phyloP scores from a whole-genome alignment of 208 protist species.

The Leishmania major region DNA sequence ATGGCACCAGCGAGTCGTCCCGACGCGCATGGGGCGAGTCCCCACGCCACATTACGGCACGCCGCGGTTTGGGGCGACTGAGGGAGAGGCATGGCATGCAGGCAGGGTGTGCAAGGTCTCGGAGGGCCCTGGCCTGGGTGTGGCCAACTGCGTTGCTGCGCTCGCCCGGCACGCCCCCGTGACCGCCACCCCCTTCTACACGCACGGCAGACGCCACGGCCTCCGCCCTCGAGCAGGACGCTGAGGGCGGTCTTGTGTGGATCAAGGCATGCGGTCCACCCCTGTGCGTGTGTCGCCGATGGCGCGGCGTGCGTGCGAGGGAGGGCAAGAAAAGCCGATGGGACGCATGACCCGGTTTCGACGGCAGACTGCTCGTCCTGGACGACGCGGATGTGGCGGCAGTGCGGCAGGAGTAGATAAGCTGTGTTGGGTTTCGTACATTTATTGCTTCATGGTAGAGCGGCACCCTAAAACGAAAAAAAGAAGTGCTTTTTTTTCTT shows the following conservation, averaged over 20 bases:
- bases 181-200: too few relatives aligned
- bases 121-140: neutral
- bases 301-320: neutral
- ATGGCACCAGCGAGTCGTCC: neutral
- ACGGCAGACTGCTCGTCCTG: neutral
- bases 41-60: neutral
- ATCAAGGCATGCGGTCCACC: neutral
- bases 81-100: neutral
- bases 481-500: neutral
- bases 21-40: neutral
- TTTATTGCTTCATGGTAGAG: neutral
- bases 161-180: too few relatives aligned
- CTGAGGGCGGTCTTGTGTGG: neutral
- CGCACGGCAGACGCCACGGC: neutral
- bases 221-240: neutral
- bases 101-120: neutral
- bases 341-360: neutral
- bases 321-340: neutral
- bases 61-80: neutral
- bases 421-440: neutral
- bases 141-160: too few relatives aligned
- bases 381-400: neutral
- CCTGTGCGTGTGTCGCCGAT: neutral
- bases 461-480: neutral
- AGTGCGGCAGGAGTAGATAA: neutral